Evolutionary conservation across 192 early-diverging fungal genomes (phyloP).

Genomic region (Chytriomyces sp.): DNA sequence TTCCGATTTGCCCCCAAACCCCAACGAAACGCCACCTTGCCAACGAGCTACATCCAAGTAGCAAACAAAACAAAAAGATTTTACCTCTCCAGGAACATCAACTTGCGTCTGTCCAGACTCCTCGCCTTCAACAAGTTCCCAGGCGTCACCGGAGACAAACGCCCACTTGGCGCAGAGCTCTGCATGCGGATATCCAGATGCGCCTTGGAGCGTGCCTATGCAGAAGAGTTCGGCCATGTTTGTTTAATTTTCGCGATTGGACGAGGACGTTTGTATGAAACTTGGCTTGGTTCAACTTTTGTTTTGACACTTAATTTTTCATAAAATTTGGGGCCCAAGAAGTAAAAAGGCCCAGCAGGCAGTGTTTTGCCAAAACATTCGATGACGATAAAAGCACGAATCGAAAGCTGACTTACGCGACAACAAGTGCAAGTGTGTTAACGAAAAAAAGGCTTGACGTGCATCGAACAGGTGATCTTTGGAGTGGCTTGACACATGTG

Average conservation of each 20-base stretch:
- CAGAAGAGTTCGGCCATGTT: slow-evolving; percentile 59
- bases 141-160: slow-evolving; percentile 51
- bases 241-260: neutral
- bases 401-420: too few species aligned
- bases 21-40: neutral
- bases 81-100: slow-evolving; percentile 47
- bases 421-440: too few species aligned
- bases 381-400: too few species aligned
- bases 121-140: slow-evolving; percentile 55
- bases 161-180: slow-evolving; percentile 52
- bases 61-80: neutral
- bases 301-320: too few species aligned
- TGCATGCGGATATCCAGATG: slow-evolving; percentile 51
- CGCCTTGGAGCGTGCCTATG: slow-evolving; percentile 53
- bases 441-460: too few species aligned
- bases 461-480: too few species aligned
- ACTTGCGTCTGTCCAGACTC: slow-evolving; percentile 55
- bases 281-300: too few species aligned
- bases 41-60: neutral
- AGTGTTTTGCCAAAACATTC: too few species aligned
- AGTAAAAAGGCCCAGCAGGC: too few species aligned
- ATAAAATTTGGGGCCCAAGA: too few species aligned
- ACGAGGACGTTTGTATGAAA: neutral
- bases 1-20: neutral
- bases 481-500: too few species aligned